phyloP scores from a whole-genome alignment of 306 rosid species.

The Urtica urens region DNA sequence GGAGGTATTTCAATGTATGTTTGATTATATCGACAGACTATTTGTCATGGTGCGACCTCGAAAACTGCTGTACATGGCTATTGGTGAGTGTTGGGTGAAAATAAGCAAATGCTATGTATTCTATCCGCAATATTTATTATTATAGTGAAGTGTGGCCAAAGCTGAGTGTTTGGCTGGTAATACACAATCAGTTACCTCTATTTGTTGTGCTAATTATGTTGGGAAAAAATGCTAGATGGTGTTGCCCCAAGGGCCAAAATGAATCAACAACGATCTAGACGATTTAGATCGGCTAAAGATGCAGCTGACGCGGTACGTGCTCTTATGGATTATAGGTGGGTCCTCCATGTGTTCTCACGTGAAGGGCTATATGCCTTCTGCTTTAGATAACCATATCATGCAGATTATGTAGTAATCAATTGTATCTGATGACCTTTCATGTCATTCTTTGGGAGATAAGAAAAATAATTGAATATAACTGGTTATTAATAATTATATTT shows the following conservation, averaged over 20 bases:
- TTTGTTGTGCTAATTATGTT: conserved; percentile 10
- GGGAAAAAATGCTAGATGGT: conserved; percentile 50
- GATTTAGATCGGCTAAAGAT: conserved; percentile 94
- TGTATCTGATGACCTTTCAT: neutral
- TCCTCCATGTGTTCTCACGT: conserved; percentile 17
- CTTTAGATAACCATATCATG: neutral
- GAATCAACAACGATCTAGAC: conserved; percentile 93
- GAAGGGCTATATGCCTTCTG: conserved; percentile 9
- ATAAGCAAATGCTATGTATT: neutral
- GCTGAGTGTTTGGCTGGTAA: conserved; percentile 36
- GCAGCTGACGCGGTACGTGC: conserved; percentile 77
- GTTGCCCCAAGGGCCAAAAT: conserved; percentile 99
- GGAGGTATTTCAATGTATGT: conserved; percentile 92
- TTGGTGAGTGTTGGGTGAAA: conserved; percentile 45
- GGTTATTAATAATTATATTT: too few species aligned
- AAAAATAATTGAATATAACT: too few species aligned
- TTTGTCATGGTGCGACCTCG: conserved; percentile 92
- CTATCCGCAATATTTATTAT: too few species aligned
- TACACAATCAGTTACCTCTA: neutral
- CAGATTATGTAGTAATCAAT: neutral
- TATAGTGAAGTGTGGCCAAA: too few species aligned
- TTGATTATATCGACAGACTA: conserved; percentile 85
- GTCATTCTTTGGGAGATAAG: neutral
- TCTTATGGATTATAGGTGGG: conserved; percentile 24
- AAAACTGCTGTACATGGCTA: conserved; percentile 88